Conservation (phyloP, 108 stramenopile genomes). For the Nitzschia sp. region DNA sequence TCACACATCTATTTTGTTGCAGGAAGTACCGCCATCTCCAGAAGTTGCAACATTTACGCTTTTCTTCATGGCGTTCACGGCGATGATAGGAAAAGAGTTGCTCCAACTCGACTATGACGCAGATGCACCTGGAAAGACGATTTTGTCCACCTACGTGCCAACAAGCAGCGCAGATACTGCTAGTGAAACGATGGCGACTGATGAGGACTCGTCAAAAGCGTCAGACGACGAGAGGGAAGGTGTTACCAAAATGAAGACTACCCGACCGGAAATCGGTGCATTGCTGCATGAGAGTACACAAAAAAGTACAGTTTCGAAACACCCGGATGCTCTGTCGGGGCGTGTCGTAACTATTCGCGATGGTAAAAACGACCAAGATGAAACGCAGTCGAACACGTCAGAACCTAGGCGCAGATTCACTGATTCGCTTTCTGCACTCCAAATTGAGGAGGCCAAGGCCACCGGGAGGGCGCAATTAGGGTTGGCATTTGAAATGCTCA, state of each 20-base stretch:
- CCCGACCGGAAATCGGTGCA: constrained; percentile 32
- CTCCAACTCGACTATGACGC: constrained; percentile 65
- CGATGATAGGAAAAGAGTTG: constrained; percentile 78
- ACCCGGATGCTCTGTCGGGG: neutral
- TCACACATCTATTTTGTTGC: neutral
- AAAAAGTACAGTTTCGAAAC: neutral
- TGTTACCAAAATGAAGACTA: constrained; percentile 43
- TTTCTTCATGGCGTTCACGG: constrained; percentile 84
- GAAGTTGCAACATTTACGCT: constrained; percentile 84
- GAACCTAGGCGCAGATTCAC: constrained; percentile 61
- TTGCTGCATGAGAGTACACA: constrained; percentile 23
- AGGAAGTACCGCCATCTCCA: constrained; percentile 45
- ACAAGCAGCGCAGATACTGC: constrained; percentile 21
- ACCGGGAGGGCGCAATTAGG: constrained; percentile 73
- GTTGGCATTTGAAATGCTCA: constrained; percentile 81
- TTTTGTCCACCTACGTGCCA: constrained; percentile 69
- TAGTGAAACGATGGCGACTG: constrained; percentile 24
- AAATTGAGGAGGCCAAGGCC: constrained; percentile 84
- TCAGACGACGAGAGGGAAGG: constrained; percentile 40
- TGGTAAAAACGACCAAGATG: constrained; percentile 1
- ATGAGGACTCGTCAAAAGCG: constrained; percentile 20
- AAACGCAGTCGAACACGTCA: neutral
- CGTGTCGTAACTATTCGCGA: neutral
- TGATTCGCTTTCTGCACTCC: constrained; percentile 67
- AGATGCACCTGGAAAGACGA: constrained; percentile 54